These are phyloP conservation scores for Tetrapyrgos nigripes DNA, from an alignment of 1,284 basidiomycete species.

Conservation along the genomic window DNA sequence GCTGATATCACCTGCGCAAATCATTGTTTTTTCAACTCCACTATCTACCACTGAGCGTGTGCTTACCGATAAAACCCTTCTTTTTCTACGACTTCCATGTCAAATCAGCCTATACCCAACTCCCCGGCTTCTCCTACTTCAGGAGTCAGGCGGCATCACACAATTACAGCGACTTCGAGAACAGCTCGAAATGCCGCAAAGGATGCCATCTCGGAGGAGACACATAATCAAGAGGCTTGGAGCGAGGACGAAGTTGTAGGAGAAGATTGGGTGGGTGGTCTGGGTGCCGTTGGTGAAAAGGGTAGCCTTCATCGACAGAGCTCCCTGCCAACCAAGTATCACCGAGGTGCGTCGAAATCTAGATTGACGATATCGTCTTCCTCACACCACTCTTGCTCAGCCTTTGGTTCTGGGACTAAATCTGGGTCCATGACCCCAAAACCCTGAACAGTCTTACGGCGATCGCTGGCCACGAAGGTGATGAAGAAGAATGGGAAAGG, in stretches of 20 bases:
- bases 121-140: constrained; percentile 45
- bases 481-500: constrained; percentile 84
- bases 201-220: constrained; percentile 71
- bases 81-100: constrained; percentile 18
- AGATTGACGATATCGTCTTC: constrained; percentile 10
- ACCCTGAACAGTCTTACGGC: constrained; percentile 81
- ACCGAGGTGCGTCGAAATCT: constrained; percentile 60
- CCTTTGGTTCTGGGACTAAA: constrained; percentile 55
- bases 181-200: constrained; percentile 64
- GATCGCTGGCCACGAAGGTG: constrained; percentile 83
- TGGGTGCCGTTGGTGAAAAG: constrained; percentile 84
- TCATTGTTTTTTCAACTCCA: not conserved
- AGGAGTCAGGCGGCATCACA: constrained; percentile 77
- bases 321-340: constrained; percentile 81
- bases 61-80: not conserved
- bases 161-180: constrained; percentile 79
- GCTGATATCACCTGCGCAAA: not conserved
- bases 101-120: constrained; percentile 15
- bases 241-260: constrained; percentile 80
- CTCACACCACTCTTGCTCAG: constrained; percentile 34
- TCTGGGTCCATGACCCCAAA: constrained; percentile 68
- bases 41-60: not conserved
- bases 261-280: constrained; percentile 78
- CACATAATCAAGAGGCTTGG: constrained; percentile 65
- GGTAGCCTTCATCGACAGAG: constrained; percentile 78